Evolutionary conservation across 352 stramenopile genomes (phyloP).

Genomic region (Thraustotheca clavata): DNA sequence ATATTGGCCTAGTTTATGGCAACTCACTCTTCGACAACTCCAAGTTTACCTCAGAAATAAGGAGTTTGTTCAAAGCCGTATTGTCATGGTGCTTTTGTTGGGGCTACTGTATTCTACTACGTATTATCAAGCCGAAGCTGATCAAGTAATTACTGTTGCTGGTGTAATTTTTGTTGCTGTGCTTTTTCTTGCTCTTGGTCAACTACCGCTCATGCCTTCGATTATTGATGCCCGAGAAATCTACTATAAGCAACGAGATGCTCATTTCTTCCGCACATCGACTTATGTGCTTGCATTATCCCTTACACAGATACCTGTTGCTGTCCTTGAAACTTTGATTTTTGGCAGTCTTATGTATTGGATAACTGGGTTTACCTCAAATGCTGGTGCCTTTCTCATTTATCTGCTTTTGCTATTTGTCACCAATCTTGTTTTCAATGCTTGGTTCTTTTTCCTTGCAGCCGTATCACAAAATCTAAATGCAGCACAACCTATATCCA

Average conservation of each 20-base stretch:
- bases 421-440: conserved; percentile 36
- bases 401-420: background rate
- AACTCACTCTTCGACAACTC: conserved; percentile 36
- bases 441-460: conserved; percentile 22
- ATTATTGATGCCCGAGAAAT: conserved; percentile 34
- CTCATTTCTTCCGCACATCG: conserved; percentile 41
- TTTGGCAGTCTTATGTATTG: conserved; percentile 52
- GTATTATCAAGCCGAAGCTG: conserved; percentile 33
- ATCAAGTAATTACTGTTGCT: conserved; percentile 34
- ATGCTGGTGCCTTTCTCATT: background rate
- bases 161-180: conserved; percentile 63
- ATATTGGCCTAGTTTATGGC: conserved; percentile 19
- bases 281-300: conserved; percentile 33
- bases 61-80: conserved; percentile 29
- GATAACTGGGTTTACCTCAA: conserved; percentile 31
- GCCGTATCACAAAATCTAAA: conserved; percentile 14
- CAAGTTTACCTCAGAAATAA: conserved; percentile 40
- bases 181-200: conserved; percentile 40
- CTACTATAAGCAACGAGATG: conserved; percentile 46
- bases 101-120: conserved; percentile 30
- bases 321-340: conserved; percentile 32
- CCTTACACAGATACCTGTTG: conserved; percentile 20
- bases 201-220: conserved; percentile 37
- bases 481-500: conserved; percentile 19
- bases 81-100: conserved; percentile 32